Base-by-base conservation (phyloP, 805 yeast genomes). In the Saccharomycopsis sp. region DNA sequence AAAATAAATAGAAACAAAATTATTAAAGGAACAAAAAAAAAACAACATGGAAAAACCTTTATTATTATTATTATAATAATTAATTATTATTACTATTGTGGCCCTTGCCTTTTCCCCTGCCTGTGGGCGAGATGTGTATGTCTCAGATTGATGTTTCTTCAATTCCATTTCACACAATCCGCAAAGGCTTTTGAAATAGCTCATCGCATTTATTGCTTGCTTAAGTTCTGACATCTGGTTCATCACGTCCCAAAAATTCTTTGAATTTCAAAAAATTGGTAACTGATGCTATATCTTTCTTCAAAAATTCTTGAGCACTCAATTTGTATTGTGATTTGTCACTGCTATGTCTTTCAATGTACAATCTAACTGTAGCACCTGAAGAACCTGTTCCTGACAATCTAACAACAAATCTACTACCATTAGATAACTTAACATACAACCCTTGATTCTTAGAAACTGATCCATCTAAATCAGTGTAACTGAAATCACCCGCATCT, bases 371-470 rank as follows among this genome's bases (percentile, higher is more conserved):
- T 4, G 98, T 90, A 17, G 98, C 97, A 40, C 98, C 98, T 1
- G 95, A 81, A 1, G 97, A 88, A 13, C 98, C 98, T 2, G 98
- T 90, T 45, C 98, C 98, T 0, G 96, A 87, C 53, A 93, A 72
- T 64, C 98, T 81, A 43, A 87, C 84, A 29, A 93, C 85, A 43
- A 89, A 77, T 62, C 97, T 77, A 49, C 85, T 73, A 4, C 97
- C 96, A 56, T 80, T 80, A 40, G 74, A 75, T 51, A 88, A 74
- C 64, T 83, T 88, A 52, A 88, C 81, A 57, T 70, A 89, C 43
- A 93, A 73, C 29, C 98, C 98, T 70, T 90, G 98, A 59, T 88
- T 78, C 3, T 63, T 59, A 2, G 96, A 85, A 4, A 90, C 88
- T 1, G 90, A 79, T 24, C 97, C 97, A 63, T 93, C 97, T 47